Evolutionary conservation across 768 basidiomycete species (phyloP).

Genomic region (Boletus sp.): DNA sequence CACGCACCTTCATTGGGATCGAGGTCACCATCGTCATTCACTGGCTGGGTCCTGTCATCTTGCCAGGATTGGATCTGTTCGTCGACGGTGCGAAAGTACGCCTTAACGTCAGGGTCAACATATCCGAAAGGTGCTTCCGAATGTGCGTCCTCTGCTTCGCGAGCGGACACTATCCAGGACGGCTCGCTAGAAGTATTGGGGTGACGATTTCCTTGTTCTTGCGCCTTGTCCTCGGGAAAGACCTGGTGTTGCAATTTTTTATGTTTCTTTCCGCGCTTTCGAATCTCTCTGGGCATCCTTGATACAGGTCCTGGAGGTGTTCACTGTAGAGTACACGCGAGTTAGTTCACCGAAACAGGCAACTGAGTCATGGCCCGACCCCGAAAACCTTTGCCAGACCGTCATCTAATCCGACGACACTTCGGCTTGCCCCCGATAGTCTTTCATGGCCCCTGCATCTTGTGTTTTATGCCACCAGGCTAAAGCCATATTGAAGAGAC

Average conservation of each 20-base stretch:
- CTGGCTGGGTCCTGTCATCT: conserved; percentile 38
- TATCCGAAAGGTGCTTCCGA: conserved; percentile 84
- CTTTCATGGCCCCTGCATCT: conserved; percentile 69
- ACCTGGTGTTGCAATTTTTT: conserved; percentile 44
- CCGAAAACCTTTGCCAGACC: not conserved
- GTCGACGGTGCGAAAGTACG: conserved; percentile 89
- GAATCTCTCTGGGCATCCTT: conserved; percentile 67
- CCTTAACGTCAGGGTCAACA: conserved; percentile 86
- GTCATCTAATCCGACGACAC: not conserved
- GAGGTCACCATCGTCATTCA: conserved; percentile 42
- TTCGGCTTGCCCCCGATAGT: not conserved
- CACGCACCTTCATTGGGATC: conserved; percentile 71
- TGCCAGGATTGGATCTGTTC: conserved; percentile 88
- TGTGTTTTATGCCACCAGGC: conserved; percentile 76
- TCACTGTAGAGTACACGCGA: not conserved
- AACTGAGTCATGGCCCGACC: not conserved
- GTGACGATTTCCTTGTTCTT: conserved; percentile 2
- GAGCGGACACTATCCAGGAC: conserved; percentile 64
- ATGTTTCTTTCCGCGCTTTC: conserved; percentile 76
- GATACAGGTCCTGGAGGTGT: not conserved
- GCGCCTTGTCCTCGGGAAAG: not conserved
- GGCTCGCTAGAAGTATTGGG: conserved; percentile 40
- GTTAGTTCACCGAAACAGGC: conserved; percentile 6
- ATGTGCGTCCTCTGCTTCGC: conserved; percentile 40
- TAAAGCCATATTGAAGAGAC: conserved; percentile 86